Conservation (phyloP, 169 alveolate species). For the Theileria sp. region DNA sequence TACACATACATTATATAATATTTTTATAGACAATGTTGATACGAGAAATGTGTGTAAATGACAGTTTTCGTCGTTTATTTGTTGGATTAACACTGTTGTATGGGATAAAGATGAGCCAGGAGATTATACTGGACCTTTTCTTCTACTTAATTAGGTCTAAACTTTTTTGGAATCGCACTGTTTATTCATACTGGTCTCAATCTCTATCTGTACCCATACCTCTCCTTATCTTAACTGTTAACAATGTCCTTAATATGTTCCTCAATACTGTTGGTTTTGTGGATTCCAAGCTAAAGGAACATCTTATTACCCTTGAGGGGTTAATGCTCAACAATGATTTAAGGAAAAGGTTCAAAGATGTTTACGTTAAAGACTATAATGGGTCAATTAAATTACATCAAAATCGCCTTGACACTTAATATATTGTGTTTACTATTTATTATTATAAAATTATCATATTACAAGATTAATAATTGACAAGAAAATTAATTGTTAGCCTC, state of each 20-base stretch:
- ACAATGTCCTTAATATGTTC: slow-evolving; percentile 13
- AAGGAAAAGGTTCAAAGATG: not conserved
- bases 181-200: slow-evolving; percentile 58
- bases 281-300: slow-evolving; percentile 29
- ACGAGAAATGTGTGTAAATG: slow-evolving; percentile 15
- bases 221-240: slow-evolving; percentile 34
- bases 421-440: too few relatives aligned
- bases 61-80: slow-evolving; percentile 3
- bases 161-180: slow-evolving; percentile 48
- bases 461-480: not conserved
- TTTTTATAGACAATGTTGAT: slow-evolving; percentile 37
- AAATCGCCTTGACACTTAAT: slow-evolving; percentile 11
- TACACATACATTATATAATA: not conserved
- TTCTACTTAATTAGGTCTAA: slow-evolving; percentile 24
- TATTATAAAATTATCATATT: too few relatives aligned
- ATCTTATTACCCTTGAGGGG: slow-evolving; percentile 34
- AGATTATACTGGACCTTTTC: slow-evolving; percentile 35
- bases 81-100: slow-evolving; percentile 3
- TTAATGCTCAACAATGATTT: slow-evolving; percentile 44
- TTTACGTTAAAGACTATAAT: slow-evolving; percentile 26
- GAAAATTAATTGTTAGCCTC: not conserved
- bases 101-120: slow-evolving; percentile 17
- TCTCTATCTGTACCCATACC: slow-evolving; percentile 56
- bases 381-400: slow-evolving; percentile 37
- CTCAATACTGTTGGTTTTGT: slow-evolving; percentile 10